These are phyloP conservation scores for Populus ilicifolia DNA, from an alignment of 345 rosid genomes.

Conservation along the genomic window DNA sequence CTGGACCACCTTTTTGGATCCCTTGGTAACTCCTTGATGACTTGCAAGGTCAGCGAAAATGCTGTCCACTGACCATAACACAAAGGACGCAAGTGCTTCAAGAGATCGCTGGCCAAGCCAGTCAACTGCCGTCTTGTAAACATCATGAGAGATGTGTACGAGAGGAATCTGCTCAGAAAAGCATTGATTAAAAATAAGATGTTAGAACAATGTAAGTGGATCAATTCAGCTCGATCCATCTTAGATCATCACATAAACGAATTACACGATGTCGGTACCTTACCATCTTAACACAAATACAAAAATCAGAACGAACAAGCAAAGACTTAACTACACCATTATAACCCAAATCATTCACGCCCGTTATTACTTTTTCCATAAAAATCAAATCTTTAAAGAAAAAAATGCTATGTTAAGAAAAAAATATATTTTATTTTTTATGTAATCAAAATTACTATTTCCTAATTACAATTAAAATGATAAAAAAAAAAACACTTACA, in stretches of 20 bases:
- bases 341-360: background rate
- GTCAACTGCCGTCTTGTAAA: slow-evolving; percentile 6
- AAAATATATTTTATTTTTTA: background rate
- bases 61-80: slow-evolving; percentile 10
- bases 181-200: background rate
- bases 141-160: slow-evolving; percentile 3
- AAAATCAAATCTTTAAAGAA: background rate
- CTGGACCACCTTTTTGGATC: slow-evolving; percentile 4
- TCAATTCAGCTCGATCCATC: background rate
- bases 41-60: background rate
- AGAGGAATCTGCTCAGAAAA: background rate
- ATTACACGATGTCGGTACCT: background rate
- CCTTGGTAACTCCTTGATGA: slow-evolving; percentile 9
- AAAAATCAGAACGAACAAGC: background rate
- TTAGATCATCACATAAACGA: background rate
- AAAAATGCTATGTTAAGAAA: background rate
- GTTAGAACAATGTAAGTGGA: background rate
- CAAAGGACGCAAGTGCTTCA: slow-evolving; percentile 11
- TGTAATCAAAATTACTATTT: background rate
- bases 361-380: background rate
- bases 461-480: background rate
- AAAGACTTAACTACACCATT: background rate
- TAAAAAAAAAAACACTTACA: slow-evolving; percentile 26
- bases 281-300: background rate
- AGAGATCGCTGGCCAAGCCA: slow-evolving; percentile 9